Percentiles rank a stretch among this genome's conserved stretches.
Conservation (phyloP, 768 basidiomycete species). For the Heimioporus sp. region DNA sequence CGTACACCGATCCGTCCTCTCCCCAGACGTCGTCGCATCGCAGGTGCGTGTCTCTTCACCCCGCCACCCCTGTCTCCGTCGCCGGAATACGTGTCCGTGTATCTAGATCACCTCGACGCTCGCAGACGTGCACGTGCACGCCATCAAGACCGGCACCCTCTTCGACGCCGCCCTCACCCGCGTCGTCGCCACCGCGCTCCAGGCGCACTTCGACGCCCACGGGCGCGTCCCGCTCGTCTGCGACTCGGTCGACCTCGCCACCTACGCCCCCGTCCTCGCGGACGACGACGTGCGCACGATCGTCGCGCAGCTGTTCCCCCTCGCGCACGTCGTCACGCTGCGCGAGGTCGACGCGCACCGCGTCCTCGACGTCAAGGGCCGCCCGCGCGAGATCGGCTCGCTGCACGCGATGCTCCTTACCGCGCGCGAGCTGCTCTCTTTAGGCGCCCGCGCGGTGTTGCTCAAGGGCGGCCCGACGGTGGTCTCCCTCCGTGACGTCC, state of each 20-base stretch:
- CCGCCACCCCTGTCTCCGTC: background rate
- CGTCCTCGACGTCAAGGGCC: constrained; percentile 43
- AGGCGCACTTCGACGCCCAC: constrained; percentile 33
- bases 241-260: constrained; percentile 91
- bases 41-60: constrained; percentile 50
- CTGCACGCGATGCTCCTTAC: constrained; percentile 62
- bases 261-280: constrained; percentile 80
- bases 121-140: constrained; percentile 55
- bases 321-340: constrained; percentile 75
- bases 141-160: constrained; percentile 92
- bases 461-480: constrained; percentile 73
- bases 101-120: constrained; percentile 40
- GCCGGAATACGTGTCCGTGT: too few species aligned
- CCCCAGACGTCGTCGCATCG: constrained; percentile 66
- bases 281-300: constrained; percentile 63
- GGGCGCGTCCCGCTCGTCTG: constrained; percentile 59
- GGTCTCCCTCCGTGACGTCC: constrained; percentile 37
- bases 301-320: constrained; percentile 63
- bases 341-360: constrained; percentile 81
- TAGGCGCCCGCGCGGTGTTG: constrained; percentile 59
- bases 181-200: constrained; percentile 52
- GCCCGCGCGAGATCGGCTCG: constrained; percentile 35
- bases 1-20: constrained; percentile 44
- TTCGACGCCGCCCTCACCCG: constrained; percentile 54
- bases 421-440: constrained; percentile 44